phyloP scores from a whole-genome alignment of 2,329 filamentous ascomycete species.

The Clarireedia sp. region DNA sequence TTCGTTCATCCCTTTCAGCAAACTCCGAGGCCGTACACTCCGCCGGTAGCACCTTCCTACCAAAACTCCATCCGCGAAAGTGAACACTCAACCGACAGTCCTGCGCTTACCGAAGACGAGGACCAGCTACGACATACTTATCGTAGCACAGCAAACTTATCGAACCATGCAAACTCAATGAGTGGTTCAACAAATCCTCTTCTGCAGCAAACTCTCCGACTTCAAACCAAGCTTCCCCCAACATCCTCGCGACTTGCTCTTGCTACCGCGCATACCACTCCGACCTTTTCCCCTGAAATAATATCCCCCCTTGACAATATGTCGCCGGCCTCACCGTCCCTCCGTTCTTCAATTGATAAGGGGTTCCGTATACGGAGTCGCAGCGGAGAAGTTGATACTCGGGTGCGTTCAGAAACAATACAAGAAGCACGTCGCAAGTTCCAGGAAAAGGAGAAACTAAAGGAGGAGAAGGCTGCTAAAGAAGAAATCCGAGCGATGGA shows the following conservation, averaged over 20 bases:
- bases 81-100: conserved; percentile 40
- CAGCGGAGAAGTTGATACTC: conserved; percentile 47
- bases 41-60: conserved; percentile 44
- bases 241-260: conserved; percentile 23
- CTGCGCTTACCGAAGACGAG: conserved; percentile 27
- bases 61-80: conserved; percentile 45
- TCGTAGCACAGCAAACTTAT: conserved; percentile 24
- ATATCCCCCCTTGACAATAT: conserved; percentile 15
- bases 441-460: conserved; percentile 51
- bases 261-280: conserved; percentile 22
- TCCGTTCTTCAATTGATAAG: conserved; percentile 51
- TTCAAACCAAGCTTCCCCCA: conserved; percentile 22
- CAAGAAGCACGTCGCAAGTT: conserved; percentile 55
- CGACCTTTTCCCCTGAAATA: conserved; percentile 17
- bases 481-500: conserved; percentile 51
- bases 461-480: conserved; percentile 54
- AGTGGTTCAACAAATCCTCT: conserved; percentile 16
- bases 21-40: conserved; percentile 52
- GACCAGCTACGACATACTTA: conserved; percentile 20
- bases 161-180: conserved; percentile 17
- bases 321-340: conserved; percentile 38
- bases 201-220: conserved; percentile 19
- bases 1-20: conserved; percentile 61
- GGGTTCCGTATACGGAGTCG: conserved; percentile 53
- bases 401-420: conserved; percentile 47